Conservation (phyloP, 495 filamentous ascomycete species). For the Annulohypoxylon bovei region DNA sequence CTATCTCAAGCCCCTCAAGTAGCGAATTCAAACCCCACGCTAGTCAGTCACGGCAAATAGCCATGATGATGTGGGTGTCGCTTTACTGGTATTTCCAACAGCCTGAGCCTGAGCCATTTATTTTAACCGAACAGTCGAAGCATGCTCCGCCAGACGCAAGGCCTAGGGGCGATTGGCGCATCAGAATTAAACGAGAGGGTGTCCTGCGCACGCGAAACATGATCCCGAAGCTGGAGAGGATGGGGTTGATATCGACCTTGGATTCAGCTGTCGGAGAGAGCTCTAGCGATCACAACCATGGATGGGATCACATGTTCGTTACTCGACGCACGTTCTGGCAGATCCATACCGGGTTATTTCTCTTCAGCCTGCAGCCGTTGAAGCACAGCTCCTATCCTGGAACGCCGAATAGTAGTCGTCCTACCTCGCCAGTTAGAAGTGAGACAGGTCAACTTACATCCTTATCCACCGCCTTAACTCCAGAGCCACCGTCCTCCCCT, state of each 20-base stretch:
- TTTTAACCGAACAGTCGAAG: conserved; percentile 70
- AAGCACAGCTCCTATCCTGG: conserved; percentile 62
- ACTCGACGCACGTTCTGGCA: conserved; percentile 90
- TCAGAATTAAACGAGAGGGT: conserved; percentile 85
- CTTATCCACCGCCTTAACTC: conserved; percentile 33
- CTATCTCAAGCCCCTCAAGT: conserved; percentile 83
- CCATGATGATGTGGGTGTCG: conserved; percentile 96
- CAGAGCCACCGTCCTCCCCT: conserved; percentile 51
- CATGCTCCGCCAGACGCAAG: conserved; percentile 72
- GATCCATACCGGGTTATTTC: conserved; percentile 82
- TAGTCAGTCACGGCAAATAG: conserved; percentile 85
- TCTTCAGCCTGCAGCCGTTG: conserved; percentile 80
- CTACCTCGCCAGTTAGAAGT: conserved; percentile 68
- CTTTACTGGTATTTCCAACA: conserved; percentile 98
- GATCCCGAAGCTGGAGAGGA: conserved; percentile 90
- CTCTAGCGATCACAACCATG: conserved; percentile 68
- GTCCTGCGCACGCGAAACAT: conserved; percentile 83
- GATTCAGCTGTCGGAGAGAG: conserved; percentile 79
- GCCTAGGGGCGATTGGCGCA: conserved; percentile 87
- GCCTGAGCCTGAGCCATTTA: conserved; percentile 61
- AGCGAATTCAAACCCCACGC: conserved; percentile 79
- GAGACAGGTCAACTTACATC: conserved; percentile 41
- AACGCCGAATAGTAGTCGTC: conserved; percentile 61
- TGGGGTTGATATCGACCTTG: conserved; percentile 81
- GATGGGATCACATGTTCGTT: conserved; percentile 85